Evolutionary conservation across 345 rosid genomes (phyloP), one percentile per base, ranked within the genome.

Genomic region (Hibiscus trionum): DNA sequence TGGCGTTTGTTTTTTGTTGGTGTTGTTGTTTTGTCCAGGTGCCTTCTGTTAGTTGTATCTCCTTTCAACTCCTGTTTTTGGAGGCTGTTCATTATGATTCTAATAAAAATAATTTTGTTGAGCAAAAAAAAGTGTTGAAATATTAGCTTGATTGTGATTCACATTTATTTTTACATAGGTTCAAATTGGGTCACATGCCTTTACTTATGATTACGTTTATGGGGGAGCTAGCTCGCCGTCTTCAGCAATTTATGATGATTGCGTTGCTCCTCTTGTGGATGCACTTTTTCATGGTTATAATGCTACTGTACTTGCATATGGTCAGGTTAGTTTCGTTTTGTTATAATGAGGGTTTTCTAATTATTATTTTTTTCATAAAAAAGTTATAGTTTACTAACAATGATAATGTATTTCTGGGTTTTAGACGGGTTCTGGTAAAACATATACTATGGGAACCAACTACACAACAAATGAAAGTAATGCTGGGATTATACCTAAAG

Each of bases 361-460:
- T 27, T 56, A 24, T 50, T 31, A 24, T 2, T 24, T 33, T 19
- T 60, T 58, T 3, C 42, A 6, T 15, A 26, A 9, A 2, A 62
- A 37, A 15, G 69, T 72, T 75, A 61, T 71, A 17, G 21, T 67
- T 63, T 70, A 57, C 26, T 49, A 16, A 66, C 39, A 14, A 67
- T 67, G 14, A 6, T 27, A 4, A 49, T 49, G 2, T 4, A 46
- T 66, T 47, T 47, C 1, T 47, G 57, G 24, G 6, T 39, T 64
- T 53, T 65, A 95, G 98, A 95, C 98, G 19, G 97, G 98, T 65
- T 95, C 98, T 0, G 99, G 97, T 19, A 95, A 95, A 72, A 92
- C 99, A 0, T 95, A 89, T 46, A 95, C 97, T 4, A 95, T 95
- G 99, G 99, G 99, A 21, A 95, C 98, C 26, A 92, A 88, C 73